phyloP scores from a whole-genome alignment of 805 yeast species.

The Yarrowia yakushimensis region DNA sequence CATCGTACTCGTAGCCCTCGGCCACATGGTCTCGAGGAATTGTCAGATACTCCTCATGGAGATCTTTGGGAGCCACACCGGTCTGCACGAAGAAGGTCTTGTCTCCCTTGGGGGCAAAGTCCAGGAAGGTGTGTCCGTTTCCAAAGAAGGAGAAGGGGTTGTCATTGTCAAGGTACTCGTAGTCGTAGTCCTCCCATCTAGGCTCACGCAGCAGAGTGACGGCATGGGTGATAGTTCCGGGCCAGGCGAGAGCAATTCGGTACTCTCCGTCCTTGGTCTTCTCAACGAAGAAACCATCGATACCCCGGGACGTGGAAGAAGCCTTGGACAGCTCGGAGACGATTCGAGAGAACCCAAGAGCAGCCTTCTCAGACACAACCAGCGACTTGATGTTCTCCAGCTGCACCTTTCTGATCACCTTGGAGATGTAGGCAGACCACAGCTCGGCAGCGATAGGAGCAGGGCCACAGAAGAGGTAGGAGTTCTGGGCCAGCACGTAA shows the following conservation, averaged over 20 bases:
- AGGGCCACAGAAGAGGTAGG: constrained; percentile 24
- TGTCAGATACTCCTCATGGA: constrained; percentile 7
- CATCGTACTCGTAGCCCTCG: constrained; percentile 8
- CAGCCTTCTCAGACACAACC: constrained; percentile 23
- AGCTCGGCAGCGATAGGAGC: constrained; percentile 24
- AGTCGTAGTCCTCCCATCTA: constrained; percentile 29
- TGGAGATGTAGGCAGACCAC: constrained; percentile 24
- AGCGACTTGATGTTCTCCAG: constrained; percentile 25
- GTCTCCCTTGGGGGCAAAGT: constrained; percentile 15
- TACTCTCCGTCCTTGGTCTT: constrained; percentile 14
- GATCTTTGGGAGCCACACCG: neutral
- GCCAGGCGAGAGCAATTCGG: constrained; percentile 24
- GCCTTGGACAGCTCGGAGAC: constrained; percentile 19
- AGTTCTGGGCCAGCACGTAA: constrained; percentile 24
- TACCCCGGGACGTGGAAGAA: constrained; percentile 1
- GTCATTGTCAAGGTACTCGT: constrained; percentile 26
- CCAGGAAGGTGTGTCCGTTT: constrained; percentile 28
- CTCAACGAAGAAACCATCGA: constrained; percentile 18
- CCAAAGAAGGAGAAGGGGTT: constrained; percentile 28
- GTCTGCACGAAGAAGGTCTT: constrained; percentile 12
- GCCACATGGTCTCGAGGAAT: constrained; percentile 13
- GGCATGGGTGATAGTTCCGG: constrained; percentile 28
- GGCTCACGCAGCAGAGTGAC: constrained; percentile 18
- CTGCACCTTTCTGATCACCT: constrained; percentile 24
- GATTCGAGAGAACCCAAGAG: constrained; percentile 11